These are phyloP conservation scores for Oropetium thomaeum DNA, from an alignment of 176 grass and related monocot species.

Conservation along the genomic window DNA sequence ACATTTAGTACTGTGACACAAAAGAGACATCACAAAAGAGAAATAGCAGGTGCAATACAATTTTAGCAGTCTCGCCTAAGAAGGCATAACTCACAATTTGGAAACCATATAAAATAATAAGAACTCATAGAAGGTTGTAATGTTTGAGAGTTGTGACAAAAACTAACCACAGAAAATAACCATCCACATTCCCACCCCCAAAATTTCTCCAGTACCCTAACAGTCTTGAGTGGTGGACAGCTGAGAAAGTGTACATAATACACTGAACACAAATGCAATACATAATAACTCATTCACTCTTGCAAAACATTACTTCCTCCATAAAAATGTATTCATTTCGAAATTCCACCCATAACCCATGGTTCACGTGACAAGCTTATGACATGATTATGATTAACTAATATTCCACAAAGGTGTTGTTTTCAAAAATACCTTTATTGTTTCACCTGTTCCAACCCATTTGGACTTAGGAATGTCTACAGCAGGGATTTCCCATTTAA, in stretches of 20 bases:
- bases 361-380: too few relatives aligned
- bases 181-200: neutral
- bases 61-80: neutral
- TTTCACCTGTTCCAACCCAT: constrained; percentile 63
- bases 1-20: neutral
- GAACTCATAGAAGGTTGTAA: neutral
- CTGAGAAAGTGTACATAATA: neutral
- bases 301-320: too few relatives aligned
- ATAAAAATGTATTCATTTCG: too few relatives aligned
- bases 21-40: neutral
- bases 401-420: neutral
- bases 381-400: neutral
- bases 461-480: constrained; percentile 43
- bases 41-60: neutral
- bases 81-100: constrained; percentile 4
- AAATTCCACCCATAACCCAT: too few relatives aligned
- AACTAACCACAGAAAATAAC: neutral
- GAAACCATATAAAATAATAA: neutral
- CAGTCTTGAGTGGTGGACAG: neutral
- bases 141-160: constrained; percentile 5
- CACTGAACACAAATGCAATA: neutral
- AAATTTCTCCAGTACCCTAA: neutral
- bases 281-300: neutral
- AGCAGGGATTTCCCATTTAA: constrained; percentile 63
- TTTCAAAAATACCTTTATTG: constrained; percentile 31